Conservation (phyloP, 345 rosid genomes). For the Gossypioides kirkii region DNA sequence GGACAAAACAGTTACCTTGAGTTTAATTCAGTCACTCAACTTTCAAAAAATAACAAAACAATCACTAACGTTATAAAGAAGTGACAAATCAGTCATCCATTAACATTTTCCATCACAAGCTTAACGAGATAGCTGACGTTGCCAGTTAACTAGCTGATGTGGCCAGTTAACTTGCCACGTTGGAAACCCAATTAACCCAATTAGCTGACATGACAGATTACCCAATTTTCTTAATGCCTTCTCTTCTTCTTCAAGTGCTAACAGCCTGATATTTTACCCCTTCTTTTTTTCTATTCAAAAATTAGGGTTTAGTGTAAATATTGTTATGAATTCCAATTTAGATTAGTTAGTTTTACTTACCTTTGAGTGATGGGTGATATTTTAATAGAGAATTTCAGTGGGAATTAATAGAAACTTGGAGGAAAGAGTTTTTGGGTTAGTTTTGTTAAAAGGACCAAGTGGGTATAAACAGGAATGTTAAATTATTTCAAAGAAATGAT, state of each 20-base stretch:
- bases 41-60: no score
- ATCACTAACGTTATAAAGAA: no score
- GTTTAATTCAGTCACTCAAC: no score
- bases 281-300: neutral
- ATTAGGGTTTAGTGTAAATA: constrained; percentile 12
- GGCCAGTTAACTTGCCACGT: no score
- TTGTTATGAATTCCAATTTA: neutral
- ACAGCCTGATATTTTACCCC: constrained; percentile 34
- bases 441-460: constrained; percentile 47
- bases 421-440: constrained; percentile 33
- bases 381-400: constrained; percentile 42
- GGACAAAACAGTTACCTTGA: no score
- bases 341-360: neutral
- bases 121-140: no score
- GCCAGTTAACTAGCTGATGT: no score
- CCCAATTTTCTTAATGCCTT: constrained; percentile 39
- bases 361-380: constrained; percentile 1
- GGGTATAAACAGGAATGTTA: constrained; percentile 43
- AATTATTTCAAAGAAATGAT: constrained; percentile 28
- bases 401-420: constrained; percentile 38
- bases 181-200: no score
- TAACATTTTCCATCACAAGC: no score
- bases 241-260: constrained; percentile 30
- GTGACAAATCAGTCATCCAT: no score
- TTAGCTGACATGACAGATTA: no score